phyloP scores from a whole-genome alignment of 2,329 filamentous ascomycete species.

The Pseudogymnoascus sp. region DNA sequence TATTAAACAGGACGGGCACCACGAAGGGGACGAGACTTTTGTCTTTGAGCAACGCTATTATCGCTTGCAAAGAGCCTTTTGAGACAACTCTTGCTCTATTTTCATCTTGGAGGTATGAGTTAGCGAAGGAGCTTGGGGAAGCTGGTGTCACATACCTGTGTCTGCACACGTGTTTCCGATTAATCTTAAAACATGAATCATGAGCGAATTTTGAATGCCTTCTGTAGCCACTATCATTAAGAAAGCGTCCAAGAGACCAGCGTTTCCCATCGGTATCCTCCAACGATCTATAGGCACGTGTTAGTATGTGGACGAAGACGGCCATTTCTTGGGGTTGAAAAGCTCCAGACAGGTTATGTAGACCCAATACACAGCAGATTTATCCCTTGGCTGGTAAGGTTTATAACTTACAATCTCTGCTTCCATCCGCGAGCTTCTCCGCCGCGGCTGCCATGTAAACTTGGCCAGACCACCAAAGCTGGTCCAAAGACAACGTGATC shows the following conservation, averaged over 20 bases:
- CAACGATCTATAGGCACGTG: conserved; percentile 39
- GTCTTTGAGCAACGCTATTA: conserved; percentile 41
- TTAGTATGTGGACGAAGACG: conserved; percentile 16
- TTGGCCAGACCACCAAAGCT: conserved; percentile 36
- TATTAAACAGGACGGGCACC: conserved; percentile 55
- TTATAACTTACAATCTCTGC: conserved; percentile 44
- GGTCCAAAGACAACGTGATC: conserved; percentile 21
- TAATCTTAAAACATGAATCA: conserved; percentile 48
- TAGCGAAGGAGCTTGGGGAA: conserved; percentile 13
- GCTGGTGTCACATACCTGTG: conserved; percentile 34
- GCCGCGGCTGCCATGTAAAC: conserved; percentile 39
- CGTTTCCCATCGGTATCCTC: conserved; percentile 49
- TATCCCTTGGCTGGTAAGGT: not conserved
- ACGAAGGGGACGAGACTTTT: conserved; percentile 44
- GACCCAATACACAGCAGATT: not conserved
- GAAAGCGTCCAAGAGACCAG: conserved; percentile 51
- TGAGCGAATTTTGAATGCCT: conserved; percentile 36
- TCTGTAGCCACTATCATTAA: conserved; percentile 38
- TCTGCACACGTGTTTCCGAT: conserved; percentile 58
- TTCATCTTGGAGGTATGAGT: conserved; percentile 37
- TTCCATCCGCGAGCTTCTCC: conserved; percentile 47
- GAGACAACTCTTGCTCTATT: conserved; percentile 50
- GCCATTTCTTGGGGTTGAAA: not conserved
- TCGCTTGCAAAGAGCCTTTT: conserved; percentile 38
- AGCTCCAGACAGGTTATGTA: not conserved